Base-by-base conservation (phyloP, 805 yeast genomes). In the Komagataella phaffii region DNA sequence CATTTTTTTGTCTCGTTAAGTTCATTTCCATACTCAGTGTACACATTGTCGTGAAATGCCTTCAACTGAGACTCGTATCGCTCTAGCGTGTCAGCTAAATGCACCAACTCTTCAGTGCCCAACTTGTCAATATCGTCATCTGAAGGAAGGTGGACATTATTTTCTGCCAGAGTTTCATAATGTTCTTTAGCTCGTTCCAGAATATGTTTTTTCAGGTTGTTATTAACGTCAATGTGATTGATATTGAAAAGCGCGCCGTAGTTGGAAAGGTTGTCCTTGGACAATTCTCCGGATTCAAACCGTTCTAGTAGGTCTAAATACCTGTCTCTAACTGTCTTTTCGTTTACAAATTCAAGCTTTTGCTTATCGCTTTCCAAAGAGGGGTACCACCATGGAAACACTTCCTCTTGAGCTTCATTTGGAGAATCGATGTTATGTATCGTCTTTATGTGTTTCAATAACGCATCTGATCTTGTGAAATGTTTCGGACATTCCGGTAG, bases 401-500 rank as follows among this genome's bases (percentile, higher is more conserved):
- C 40, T 45, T 40, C 53, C 7, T 45, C 44, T n/a, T 52, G 50
- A 19, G 58, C 47, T 40, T 54, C 56, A 40, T 54, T 58, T 6
- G 64, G 54, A 18, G 44, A 18, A n/a, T 62, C 76, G 47, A 77
- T 67, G 52, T 77, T 80, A 60, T 84, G 90, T 1, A 74, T 80
- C 0, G 80, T 73, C 46, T 78, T 72, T 53, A 83, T 69, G 63
- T 85, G 91, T 55, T 79, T 76, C 17, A 81, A 74, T 54, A 85
- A 69, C 1, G 83, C 85, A 55, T 80, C 85, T 0, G 81, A 69
- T 51, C 84, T 63, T 0, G 79, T 73, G 59, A 81, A 83, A 47
- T 73, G 73, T 54, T 76, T 72, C 50, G 73, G 75, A 62, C 91
- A 85, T 56, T 81, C 86, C 1, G 86, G 86, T 12, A 82, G 67